Evolutionary conservation across 108 stramenopile genomes (phyloP).

Genomic region (Skeletonema marinoi): DNA sequence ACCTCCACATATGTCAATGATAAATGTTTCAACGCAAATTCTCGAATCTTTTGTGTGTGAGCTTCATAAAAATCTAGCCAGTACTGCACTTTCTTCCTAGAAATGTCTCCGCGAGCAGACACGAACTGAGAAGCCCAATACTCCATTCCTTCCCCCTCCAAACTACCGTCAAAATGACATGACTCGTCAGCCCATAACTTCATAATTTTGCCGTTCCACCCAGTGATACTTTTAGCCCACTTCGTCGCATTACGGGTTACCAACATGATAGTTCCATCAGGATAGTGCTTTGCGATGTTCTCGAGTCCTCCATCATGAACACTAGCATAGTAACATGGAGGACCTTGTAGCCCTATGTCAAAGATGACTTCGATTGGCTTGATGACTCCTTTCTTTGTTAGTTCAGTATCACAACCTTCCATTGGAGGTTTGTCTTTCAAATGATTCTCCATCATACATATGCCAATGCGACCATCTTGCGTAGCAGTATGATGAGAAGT

Average conservation of each 20-base stretch:
- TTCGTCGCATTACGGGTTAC: constrained; percentile 16
- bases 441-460: constrained; percentile 52
- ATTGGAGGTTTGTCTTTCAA: constrained; percentile 27
- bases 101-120: neutral
- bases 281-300: constrained; percentile 35
- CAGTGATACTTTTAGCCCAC: constrained; percentile 21
- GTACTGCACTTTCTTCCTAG: constrained; percentile 13
- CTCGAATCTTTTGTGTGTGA: constrained; percentile 55
- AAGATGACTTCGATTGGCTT: constrained; percentile 22
- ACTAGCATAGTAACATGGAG: constrained; percentile 26
- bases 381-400: neutral
- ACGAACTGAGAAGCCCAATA: constrained; percentile 28
- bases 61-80: constrained; percentile 54
- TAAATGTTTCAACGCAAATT: constrained; percentile 52
- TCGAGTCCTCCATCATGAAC: constrained; percentile 43
- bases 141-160: constrained; percentile 20
- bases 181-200: constrained; percentile 9
- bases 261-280: constrained; percentile 27
- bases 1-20: constrained; percentile 61
- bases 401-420: constrained; percentile 17
- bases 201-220: constrained; percentile 17
- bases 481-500: constrained; percentile 37
- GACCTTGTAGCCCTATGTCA: constrained; percentile 35
- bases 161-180: constrained; percentile 37
- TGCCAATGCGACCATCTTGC: constrained; percentile 34